Conservation (phyloP, 2,329 filamentous ascomycete species). For the Coniochaeta ligniaria region DNA sequence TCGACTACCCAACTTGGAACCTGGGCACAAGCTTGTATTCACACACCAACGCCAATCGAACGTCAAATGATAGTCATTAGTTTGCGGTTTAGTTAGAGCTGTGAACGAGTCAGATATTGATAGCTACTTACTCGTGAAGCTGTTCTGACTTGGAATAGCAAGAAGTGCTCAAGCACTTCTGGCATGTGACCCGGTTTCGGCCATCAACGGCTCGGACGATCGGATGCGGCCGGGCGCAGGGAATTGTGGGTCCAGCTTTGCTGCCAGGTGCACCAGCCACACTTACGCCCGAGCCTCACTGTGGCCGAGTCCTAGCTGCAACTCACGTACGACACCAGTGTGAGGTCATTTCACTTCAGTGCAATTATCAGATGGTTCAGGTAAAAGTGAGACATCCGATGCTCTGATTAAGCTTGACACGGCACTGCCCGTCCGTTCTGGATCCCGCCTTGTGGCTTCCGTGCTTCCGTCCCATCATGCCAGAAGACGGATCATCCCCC, state of each 20-base stretch:
- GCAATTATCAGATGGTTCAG: not conserved
- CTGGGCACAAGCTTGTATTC: no score
- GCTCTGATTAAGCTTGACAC: not conserved
- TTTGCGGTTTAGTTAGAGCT: no score
- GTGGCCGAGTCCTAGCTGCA: not conserved
- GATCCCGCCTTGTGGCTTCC: not conserved
- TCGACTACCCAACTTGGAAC: no score
- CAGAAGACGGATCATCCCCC: not conserved
- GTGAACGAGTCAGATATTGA: no score
- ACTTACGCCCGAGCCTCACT: not conserved
- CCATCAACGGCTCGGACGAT: not conserved
- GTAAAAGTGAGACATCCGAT: not conserved
- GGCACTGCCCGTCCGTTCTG: not conserved
- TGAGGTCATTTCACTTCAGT: not conserved
- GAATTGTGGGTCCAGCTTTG: not conserved
- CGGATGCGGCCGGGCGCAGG: not conserved
- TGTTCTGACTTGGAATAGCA: not conserved
- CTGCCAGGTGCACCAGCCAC: not conserved
- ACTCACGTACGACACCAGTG: not conserved
- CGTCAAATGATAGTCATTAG: no score
- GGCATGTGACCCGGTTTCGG: conserved; percentile 2
- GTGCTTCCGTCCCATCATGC: not conserved
- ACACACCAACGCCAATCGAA: no score
- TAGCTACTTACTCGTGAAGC: no score
- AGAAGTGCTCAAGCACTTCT: not conserved